These are phyloP conservation scores for Trichoderma sp. DNA, from an alignment of 2,329 filamentous ascomycete species.

Conservation along the genomic window DNA sequence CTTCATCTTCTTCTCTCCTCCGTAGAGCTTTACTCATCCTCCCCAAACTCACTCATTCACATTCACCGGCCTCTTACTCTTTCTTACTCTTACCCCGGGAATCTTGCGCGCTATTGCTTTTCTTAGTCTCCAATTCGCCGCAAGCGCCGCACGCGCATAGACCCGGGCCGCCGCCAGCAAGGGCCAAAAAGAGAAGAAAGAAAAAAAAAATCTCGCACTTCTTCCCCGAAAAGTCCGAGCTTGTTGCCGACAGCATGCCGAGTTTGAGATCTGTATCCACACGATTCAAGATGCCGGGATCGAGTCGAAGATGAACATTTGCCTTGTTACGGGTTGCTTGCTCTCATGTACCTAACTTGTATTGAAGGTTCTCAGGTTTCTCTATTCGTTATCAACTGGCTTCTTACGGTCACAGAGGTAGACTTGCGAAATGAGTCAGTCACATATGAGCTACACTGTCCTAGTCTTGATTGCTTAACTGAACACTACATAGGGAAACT, in stretches of 20 bases:
- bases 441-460: no score
- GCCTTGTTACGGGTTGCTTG: not conserved
- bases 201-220: constrained; percentile 2
- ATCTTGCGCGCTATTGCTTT: not conserved
- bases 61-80: not conserved
- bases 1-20: not conserved
- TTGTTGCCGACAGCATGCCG: not conserved
- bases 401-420: not conserved
- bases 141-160: constrained; percentile 9
- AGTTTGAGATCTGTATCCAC: not conserved
- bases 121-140: not conserved
- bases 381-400: not conserved
- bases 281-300: not conserved
- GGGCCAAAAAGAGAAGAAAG: not conserved
- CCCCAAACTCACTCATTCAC: not conserved
- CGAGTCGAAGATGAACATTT: not conserved
- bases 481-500: no score
- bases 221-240: constrained; percentile 10
- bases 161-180: not conserved
- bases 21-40: not conserved
- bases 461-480: no score
- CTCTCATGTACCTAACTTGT: not conserved
- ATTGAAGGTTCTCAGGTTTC: no score
- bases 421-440: not conserved
- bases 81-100: not conserved